Conservation (phyloP, 208 protist genomes). For the Trypanosoma boissoni region DNA sequence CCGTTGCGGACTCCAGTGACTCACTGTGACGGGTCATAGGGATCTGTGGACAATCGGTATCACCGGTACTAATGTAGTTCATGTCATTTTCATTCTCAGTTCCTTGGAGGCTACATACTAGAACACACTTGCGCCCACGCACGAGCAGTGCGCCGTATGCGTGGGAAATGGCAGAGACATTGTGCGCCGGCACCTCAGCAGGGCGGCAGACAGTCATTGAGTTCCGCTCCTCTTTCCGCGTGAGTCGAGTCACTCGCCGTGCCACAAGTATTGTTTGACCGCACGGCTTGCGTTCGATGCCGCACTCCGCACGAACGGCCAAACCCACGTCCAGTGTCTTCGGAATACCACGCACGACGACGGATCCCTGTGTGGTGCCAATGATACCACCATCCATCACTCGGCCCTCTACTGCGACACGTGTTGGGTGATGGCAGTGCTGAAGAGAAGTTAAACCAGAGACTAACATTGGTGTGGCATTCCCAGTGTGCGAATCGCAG, state of each 20-base stretch:
- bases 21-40: constrained; percentile 38
- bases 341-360: constrained; percentile 40
- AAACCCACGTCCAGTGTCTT: constrained; percentile 24
- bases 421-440: constrained; percentile 40
- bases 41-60: constrained; percentile 32
- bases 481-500: too few relatives aligned
- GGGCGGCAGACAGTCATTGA: constrained; percentile 61
- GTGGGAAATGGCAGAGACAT: constrained; percentile 53
- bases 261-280: constrained; percentile 48
- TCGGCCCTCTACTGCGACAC: constrained; percentile 64
- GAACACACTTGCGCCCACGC: constrained; percentile 80
- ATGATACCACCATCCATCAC: constrained; percentile 53
- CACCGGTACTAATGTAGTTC: too few relatives aligned
- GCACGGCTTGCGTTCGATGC: constrained; percentile 34
- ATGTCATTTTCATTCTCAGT: too few relatives aligned
- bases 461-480: constrained; percentile 24
- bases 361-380: constrained; percentile 69
- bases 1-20: constrained; percentile 36
- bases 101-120: constrained; percentile 52
- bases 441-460: constrained; percentile 47
- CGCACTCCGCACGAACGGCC: constrained; percentile 29
- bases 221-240: constrained; percentile 40
- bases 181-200: constrained; percentile 51
- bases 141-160: constrained; percentile 70
- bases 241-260: constrained; percentile 45